Evolutionary conservation across 345 rosid genomes (phyloP).

Genomic region (Gynandropsis gynandra): DNA sequence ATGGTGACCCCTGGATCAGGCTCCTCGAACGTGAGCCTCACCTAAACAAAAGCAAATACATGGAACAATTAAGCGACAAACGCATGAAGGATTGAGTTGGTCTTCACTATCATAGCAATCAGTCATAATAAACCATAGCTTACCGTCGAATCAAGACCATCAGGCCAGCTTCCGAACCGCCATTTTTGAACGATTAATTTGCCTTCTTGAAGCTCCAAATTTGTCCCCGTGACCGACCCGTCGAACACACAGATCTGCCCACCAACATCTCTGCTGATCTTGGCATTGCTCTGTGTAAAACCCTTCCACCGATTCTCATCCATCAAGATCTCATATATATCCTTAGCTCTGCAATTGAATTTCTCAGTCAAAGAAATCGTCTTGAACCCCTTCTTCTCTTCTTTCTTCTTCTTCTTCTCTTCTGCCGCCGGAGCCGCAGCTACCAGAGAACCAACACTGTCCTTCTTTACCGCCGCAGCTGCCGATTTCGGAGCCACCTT

Average conservation of each 20-base stretch:
- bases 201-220: slow-evolving; percentile 77
- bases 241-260: slow-evolving; percentile 79
- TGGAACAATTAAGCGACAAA: slow-evolving; percentile 15
- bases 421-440: slow-evolving; percentile 18
- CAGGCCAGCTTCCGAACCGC: slow-evolving; percentile 98
- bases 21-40: slow-evolving; percentile 60
- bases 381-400: slow-evolving; percentile 53
- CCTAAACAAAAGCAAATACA: slow-evolving; percentile 37
- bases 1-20: slow-evolving; percentile 76
- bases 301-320: slow-evolving; percentile 98
- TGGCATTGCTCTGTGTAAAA: slow-evolving; percentile 86
- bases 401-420: slow-evolving; percentile 37
- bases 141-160: slow-evolving; percentile 77
- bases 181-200: slow-evolving; percentile 87
- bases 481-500: slow-evolving; percentile 46
- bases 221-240: slow-evolving; percentile 79
- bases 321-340: slow-evolving; percentile 88
- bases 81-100: not conserved
- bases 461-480: slow-evolving; percentile 22
- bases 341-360: slow-evolving; percentile 73
- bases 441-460: slow-evolving; percentile 12
- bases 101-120: not conserved
- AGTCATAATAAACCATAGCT: slow-evolving; percentile 17
- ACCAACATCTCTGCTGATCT: slow-evolving; percentile 76
- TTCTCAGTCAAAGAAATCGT: slow-evolving; percentile 71